Base-by-base conservation (phyloP, 192 early-diverging fungal genomes). In the Martensiomyces pterosporus region DNA sequence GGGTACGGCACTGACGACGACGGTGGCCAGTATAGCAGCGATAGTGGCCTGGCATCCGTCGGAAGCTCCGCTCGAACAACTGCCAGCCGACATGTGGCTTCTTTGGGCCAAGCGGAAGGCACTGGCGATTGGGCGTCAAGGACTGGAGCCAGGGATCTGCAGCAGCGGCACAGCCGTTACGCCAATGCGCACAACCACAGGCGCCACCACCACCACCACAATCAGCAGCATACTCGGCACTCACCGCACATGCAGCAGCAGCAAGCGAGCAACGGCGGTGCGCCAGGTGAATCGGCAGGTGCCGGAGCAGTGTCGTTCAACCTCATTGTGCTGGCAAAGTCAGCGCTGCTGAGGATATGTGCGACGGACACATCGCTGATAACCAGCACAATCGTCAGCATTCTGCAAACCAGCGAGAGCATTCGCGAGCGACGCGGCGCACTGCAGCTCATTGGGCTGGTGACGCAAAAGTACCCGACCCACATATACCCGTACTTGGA, bases 261-360 rank as follows among this genome's bases (percentile, higher is more conserved):
- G n/a, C n/a, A n/a, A n/a, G n/a, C n/a, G n/a, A n/a, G n/a, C n/a
- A n/a, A n/a, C n/a, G n/a, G n/a, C n/a, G n/a, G n/a, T n/a, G n/a
- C n/a, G n/a, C n/a, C n/a, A n/a, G n/a, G n/a, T n/a, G n/a, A n/a
- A n/a, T n/a, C n/a, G n/a, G n/a, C n/a, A n/a, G n/a, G n/a, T n/a
- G 29, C 6, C 29, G 29, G 29, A 12, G 29, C 52, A 2, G 64
- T 75, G 29, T 75, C 71, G 12, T 75, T 67, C 40, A 61, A 49
- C 21, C 33, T 63, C 33, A 51, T 75, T 1, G 71, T 51, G 18
- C 44, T 52, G 36, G 72, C 72, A 9, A 67, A 64, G 45, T 46
- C 64, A 8, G 72, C 64, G 52, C 65, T 75, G 25, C 60, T 60
- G 39, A 64, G 65, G 23, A 63, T 75, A 18, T 49, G 60, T 14